phyloP scores from a whole-genome alignment of 257 asterid species.

The Lavandula angustifolia region DNA sequence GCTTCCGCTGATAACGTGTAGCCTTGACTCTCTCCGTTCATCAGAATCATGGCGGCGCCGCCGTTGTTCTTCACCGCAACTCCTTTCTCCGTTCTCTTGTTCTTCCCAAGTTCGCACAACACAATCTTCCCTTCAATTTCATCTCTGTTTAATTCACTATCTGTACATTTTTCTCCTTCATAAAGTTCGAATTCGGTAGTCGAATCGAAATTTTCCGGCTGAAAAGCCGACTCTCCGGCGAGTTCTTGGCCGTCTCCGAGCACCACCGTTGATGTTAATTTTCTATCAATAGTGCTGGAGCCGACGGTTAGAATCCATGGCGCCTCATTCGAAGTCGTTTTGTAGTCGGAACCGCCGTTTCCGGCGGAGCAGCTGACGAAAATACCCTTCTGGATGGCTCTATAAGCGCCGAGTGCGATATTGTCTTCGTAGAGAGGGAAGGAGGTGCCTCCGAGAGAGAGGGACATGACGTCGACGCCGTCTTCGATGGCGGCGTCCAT shows the following conservation, averaged over 20 bases:
- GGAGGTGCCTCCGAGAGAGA: constrained; percentile 30
- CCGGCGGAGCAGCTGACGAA: constrained; percentile 39
- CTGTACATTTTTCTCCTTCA: not conserved
- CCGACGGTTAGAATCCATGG: constrained; percentile 53
- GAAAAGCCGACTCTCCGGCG: constrained; percentile 37
- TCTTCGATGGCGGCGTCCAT: constrained; percentile 36
- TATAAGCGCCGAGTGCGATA: constrained; percentile 35
- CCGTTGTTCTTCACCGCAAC: constrained; percentile 37
- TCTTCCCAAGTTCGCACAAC: constrained; percentile 24
- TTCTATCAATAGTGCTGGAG: constrained; percentile 38
- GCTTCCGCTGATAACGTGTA: constrained; percentile 19
- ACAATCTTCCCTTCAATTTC: constrained; percentile 36
- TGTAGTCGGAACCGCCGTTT: constrained; percentile 31
- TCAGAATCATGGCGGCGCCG: constrained; percentile 43
- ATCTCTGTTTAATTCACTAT: not conserved
- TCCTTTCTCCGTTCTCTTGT: constrained; percentile 27
- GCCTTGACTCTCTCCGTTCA: constrained; percentile 21
- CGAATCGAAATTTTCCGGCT: constrained; percentile 19
- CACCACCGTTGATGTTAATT: constrained; percentile 15
- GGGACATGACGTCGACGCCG: constrained; percentile 42
- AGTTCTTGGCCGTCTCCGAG: constrained; percentile 36
- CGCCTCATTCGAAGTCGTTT: constrained; percentile 36
- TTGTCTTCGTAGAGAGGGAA: constrained; percentile 30
- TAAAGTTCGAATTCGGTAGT: not conserved
- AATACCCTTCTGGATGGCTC: constrained; percentile 36